These are phyloP conservation scores for Linanthus parryae DNA, from an alignment of 148 eudicot species.

Conservation along the genomic window DNA sequence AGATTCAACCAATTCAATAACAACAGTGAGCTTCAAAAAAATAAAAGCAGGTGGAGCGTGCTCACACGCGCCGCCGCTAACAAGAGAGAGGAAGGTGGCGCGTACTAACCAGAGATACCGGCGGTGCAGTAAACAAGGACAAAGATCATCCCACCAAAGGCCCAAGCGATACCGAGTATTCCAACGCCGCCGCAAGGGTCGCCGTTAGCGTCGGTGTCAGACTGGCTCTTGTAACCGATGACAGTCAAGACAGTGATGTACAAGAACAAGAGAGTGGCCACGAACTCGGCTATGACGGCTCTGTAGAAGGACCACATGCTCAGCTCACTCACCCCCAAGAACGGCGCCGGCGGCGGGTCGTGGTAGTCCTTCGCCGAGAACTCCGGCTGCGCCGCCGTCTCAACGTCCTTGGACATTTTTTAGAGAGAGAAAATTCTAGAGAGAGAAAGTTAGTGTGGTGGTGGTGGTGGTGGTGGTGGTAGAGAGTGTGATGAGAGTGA, in stretches of 20 bases:
- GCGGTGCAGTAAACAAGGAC: conserved; percentile 12
- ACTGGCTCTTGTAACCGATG: neutral
- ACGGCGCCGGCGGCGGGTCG: conserved; percentile 10
- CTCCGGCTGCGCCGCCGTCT: conserved; percentile 27
- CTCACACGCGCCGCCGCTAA: too few species aligned
- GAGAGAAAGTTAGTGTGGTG: neutral
- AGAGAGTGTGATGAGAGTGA: too few species aligned
- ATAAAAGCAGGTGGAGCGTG: too few species aligned
- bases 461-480: neutral
- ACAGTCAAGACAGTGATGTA: conserved; percentile 6
- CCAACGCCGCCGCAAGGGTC: conserved; percentile 1
- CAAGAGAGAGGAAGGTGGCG: too few species aligned
- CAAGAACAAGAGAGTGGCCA: conserved; percentile 3
- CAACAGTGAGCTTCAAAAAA: too few species aligned
- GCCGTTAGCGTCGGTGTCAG: neutral
- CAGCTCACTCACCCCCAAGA: conserved; percentile 5
- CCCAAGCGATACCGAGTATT: conserved; percentile 10
- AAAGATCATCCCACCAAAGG: conserved; percentile 13
- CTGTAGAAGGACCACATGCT: conserved; percentile 4
- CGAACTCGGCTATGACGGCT: conserved; percentile 9
- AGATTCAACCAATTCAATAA: too few species aligned
- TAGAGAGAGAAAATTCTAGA: too few species aligned
- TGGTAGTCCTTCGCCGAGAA: conserved; percentile 20
- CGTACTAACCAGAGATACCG: conserved; percentile 11
- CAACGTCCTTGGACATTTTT: conserved; percentile 51